Evolutionary conservation across 768 basidiomycete species (phyloP).

Genomic region (Arthromyces matolae): DNA sequence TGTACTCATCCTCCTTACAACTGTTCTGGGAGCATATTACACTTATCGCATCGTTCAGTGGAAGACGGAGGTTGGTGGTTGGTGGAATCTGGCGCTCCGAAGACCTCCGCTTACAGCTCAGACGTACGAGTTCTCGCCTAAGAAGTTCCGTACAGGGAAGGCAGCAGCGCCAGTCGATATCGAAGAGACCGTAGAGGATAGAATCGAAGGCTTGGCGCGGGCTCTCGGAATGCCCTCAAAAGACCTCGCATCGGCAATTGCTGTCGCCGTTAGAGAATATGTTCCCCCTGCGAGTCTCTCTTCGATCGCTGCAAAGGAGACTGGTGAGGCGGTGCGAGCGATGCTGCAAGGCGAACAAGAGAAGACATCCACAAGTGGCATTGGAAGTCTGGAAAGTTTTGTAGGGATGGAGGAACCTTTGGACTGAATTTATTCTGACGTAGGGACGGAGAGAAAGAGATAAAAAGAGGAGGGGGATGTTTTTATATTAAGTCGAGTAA

Average conservation of each 20-base stretch:
- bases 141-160: slow-evolving; percentile 8
- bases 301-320: slow-evolving; percentile 48
- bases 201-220: slow-evolving; percentile 56
- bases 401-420: slow-evolving; percentile 46
- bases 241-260: slow-evolving; percentile 63
- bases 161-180: background rate
- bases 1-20: slow-evolving; percentile 36
- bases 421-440: background rate
- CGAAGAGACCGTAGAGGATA: slow-evolving; percentile 43
- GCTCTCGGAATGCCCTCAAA: slow-evolving; percentile 58
- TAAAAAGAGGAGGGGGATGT: background rate
- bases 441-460: background rate
- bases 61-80: slow-evolving; percentile 45
- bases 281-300: slow-evolving; percentile 60
- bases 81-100: slow-evolving; percentile 55
- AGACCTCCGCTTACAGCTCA: slow-evolving; percentile 28
- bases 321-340: slow-evolving; percentile 39
- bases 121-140: background rate
- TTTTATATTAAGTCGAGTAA: no score
- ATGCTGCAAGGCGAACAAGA: slow-evolving; percentile 26
- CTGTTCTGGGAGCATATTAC: slow-evolving; percentile 48
- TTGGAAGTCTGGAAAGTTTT: slow-evolving; percentile 35
- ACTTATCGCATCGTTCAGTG: slow-evolving; percentile 45
- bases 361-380: slow-evolving; percentile 20
- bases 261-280: slow-evolving; percentile 51